Evolutionary conservation across 2,329 filamentous ascomycete species (phyloP), one percentile per base, ranked within the genome.

Genomic region (Hypoxylon sp.): DNA sequence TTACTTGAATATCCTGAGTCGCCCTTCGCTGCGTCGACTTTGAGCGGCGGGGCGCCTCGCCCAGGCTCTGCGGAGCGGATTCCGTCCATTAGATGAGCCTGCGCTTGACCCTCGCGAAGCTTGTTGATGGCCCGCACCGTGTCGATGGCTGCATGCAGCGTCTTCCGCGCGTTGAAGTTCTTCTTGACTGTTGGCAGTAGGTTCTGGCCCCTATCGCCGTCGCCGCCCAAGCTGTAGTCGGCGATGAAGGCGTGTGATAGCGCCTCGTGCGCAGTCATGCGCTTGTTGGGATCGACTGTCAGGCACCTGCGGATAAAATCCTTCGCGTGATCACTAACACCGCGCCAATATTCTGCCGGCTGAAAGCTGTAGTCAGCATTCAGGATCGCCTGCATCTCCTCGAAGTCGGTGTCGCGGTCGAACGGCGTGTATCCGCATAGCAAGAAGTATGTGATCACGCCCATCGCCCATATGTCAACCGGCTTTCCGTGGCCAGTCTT

Each of bases 301-400:
- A 99, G 85, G 77, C 96, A 99, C 69, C 89, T 87, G 72, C 90
- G 89, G 81, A 99, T 97, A 80, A 99, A 99, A 72, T 97, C 92
- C 74, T 96, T 92, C 43, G 95, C 92, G 51, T 89, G 87, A 55
- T 90, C 85, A 23, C 93, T 97, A 67, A 99, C 95, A 65, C 93
- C 93, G 68, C 94, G 91, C 96, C 96, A 99, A 85, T 98, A 98
- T 78, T 97, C 95, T 67, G 92, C 82, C 1, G 96, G 96, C 3
- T 93, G 95, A 80, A 98, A 99, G 76, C 89, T 92, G 84, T 98
- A 99, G 82, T 98, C 95, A 64, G 96, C 96, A 68, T 94, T 92
- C 61, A 98, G 88, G 77, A 99, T 99, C 73, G 96, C 96, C 82
- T 98, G 95, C 95, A 99, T 98, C 82, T 99, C 96, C 82, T 99